These are phyloP conservation scores for Aspergillus oerlinghausenensis DNA, from an alignment of 2,329 filamentous ascomycete genomes.

Conservation along the genomic window DNA sequence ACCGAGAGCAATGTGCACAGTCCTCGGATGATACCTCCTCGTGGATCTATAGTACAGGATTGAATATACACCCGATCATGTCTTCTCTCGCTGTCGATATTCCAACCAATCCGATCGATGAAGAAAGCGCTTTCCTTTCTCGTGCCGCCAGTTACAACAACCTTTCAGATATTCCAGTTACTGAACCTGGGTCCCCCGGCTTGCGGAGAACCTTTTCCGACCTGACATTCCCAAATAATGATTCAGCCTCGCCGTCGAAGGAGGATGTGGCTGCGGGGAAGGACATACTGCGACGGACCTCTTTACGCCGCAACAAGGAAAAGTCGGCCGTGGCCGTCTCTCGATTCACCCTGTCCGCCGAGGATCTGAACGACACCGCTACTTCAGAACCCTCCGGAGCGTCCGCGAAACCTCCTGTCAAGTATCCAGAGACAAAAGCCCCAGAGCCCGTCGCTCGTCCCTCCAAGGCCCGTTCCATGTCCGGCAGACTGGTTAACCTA, in stretches of 20 bases:
- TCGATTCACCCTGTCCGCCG: slow-evolving; percentile 35
- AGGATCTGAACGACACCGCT: slow-evolving; percentile 29
- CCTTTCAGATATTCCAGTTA: slow-evolving; percentile 40
- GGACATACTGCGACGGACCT: slow-evolving; percentile 40
- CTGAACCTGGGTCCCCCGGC: slow-evolving; percentile 29
- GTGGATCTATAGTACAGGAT: slow-evolving; percentile 13
- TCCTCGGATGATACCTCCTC: slow-evolving; percentile 19
- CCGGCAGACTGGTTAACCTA: slow-evolving; percentile 48
- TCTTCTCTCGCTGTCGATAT: slow-evolving; percentile 24
- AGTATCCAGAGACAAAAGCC: background rate
- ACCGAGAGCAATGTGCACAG: slow-evolving; percentile 27
- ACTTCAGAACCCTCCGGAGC: slow-evolving; percentile 15
- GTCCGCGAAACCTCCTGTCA: slow-evolving; percentile 2
- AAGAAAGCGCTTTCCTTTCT: slow-evolving; percentile 35
- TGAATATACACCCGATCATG: slow-evolving; percentile 26
- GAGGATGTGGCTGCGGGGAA: slow-evolving; percentile 38
- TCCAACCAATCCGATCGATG: slow-evolving; percentile 21
- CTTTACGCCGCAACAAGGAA: slow-evolving; percentile 31
- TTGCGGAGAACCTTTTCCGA: slow-evolving; percentile 50
- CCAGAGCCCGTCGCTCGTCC: slow-evolving; percentile 30
- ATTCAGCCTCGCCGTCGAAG: slow-evolving; percentile 33
- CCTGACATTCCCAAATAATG: slow-evolving; percentile 39
- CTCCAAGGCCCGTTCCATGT: slow-evolving; percentile 44
- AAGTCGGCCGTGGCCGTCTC: slow-evolving; percentile 28
- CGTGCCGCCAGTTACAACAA: slow-evolving; percentile 57